Conservation (phyloP, 352 stramenopile genomes). For the Aphanomyces invadans region DNA sequence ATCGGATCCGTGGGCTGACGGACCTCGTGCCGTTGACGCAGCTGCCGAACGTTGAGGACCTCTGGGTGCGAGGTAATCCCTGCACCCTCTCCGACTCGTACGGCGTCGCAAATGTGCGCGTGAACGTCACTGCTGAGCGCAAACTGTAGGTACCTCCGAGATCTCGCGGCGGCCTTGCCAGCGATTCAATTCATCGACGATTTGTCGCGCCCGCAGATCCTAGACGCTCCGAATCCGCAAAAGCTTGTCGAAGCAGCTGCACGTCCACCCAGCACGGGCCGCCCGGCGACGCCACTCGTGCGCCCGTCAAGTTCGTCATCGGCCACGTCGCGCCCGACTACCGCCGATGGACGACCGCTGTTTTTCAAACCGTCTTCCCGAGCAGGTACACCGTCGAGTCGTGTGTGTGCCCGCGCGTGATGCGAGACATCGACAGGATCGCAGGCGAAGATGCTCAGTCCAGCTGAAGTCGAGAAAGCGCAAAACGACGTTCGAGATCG, state of each 20-base stretch:
- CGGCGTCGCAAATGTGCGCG: background rate
- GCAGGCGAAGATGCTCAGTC: slow-evolving; percentile 40
- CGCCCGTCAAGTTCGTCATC: slow-evolving; percentile 3
- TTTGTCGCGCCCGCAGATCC: slow-evolving; percentile 33
- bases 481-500: slow-evolving; percentile 43
- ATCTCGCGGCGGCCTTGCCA: slow-evolving; percentile 37
- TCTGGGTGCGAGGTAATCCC: slow-evolving; percentile 64
- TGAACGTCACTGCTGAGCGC: no score
- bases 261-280: slow-evolving; percentile 6
- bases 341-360: slow-evolving; percentile 28
- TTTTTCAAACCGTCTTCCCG: slow-evolving; percentile 32
- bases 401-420: slow-evolving; percentile 29
- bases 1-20: slow-evolving; percentile 31
- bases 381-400: slow-evolving; percentile 30
- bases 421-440: background rate
- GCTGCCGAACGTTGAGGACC: slow-evolving; percentile 38
- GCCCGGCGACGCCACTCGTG: slow-evolving; percentile 2
- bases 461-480: slow-evolving; percentile 40
- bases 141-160: slow-evolving; percentile 58
- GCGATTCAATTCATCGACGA: slow-evolving; percentile 57
- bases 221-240: slow-evolving; percentile 6
- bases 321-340: background rate
- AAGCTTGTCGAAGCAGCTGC: slow-evolving; percentile 8
- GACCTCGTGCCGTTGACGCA: slow-evolving; percentile 28
- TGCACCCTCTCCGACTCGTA: slow-evolving; percentile 39